Base-by-base conservation (phyloP, 1,139 yeast genomes). In the Magnusiomyces paraingens region DNA sequence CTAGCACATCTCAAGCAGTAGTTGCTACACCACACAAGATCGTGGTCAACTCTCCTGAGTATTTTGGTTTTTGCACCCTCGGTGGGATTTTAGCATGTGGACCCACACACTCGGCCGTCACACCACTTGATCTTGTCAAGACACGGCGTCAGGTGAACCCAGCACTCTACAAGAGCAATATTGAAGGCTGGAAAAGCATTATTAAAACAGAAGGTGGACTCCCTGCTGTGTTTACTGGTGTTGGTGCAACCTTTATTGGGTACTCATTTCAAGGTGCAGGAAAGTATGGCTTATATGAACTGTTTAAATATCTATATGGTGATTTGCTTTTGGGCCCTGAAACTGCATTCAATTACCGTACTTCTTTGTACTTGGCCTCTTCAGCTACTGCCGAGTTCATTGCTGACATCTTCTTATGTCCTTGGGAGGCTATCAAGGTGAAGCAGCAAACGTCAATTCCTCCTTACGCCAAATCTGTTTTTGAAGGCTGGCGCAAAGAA, bases 181-280 rank as follows among this genome's bases (percentile, higher is more conserved):
- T 81, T 22, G 83, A 82, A 61, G 94, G 89, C 14, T 83, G 86
- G 79, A 74, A 72, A 54, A 73, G 78, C 8, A 86, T 87, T 59
- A 66, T 85, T 58, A 76, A 75, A 57, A 78, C 80, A 15, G 81
- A 79, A 63, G 95, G 95, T 11, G 46, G 46, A 5, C 53, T 75
- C 10, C 79, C 78, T 55, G 85, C 85, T 17, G 73, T 86, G 47
- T 83, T 78, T 66, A 82, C 88, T 1, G 95, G 95, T 56, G 63
- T 85, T 54, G 88, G 91, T 17, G 94, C 95, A 21, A 87, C 95
- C 0, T 82, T 83, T 58, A 76, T 86, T 54, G 95, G 95, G 14
- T 87, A 87, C 67, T 81, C 91, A 3, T 74, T 87, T 57, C 95
- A 87, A 70, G 95, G 95, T 58, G 91, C 93, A 44, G 91, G 91